Evolutionary conservation across 495 filamentous ascomycete genomes (phyloP).

Genomic region (Penicillium daleae): DNA sequence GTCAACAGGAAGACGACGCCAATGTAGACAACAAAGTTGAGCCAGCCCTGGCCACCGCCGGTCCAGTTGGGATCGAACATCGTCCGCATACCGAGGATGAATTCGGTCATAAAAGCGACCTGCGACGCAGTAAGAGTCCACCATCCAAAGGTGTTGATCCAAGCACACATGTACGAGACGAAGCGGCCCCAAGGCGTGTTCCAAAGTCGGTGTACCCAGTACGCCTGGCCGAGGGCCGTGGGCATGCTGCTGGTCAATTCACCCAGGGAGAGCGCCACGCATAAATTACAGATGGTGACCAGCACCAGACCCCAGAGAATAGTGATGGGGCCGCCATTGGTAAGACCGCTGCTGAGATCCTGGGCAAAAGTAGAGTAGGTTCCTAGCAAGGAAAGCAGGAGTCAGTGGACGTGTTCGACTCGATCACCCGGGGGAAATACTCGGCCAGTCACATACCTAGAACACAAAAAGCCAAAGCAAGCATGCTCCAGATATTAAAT

Average conservation of each 20-base stretch:
- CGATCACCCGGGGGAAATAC: not conserved
- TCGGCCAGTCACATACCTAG: conserved; percentile 32
- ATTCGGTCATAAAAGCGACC: conserved; percentile 54
- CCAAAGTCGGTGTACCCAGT: conserved; percentile 52
- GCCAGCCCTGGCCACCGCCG: conserved; percentile 44
- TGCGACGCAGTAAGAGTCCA: conserved; percentile 54
- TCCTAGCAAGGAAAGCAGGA: conserved; percentile 19
- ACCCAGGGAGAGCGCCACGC: conserved; percentile 51
- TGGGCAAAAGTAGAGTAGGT: conserved; percentile 55
- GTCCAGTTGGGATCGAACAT: conserved; percentile 48
- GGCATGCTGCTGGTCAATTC: conserved; percentile 55
- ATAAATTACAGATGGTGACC: conserved; percentile 51
- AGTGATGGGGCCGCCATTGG: conserved; percentile 50
- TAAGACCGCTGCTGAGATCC: conserved; percentile 49
- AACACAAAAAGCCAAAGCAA: conserved; percentile 52
- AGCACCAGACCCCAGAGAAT: conserved; percentile 56
- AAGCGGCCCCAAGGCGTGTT: conserved; percentile 43
- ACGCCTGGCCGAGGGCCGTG: conserved; percentile 52
- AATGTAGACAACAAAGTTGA: conserved; percentile 50
- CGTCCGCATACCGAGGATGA: conserved; percentile 51
- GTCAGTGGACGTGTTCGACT: not conserved
- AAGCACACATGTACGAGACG: conserved; percentile 53
- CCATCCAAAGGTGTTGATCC: conserved; percentile 57
- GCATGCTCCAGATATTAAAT: conserved; percentile 54
- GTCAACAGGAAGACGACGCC: conserved; percentile 45